Evolutionary conservation across 2,329 filamentous ascomycete genomes (phyloP).

Genomic region (Canariomyces notabilis): DNA sequence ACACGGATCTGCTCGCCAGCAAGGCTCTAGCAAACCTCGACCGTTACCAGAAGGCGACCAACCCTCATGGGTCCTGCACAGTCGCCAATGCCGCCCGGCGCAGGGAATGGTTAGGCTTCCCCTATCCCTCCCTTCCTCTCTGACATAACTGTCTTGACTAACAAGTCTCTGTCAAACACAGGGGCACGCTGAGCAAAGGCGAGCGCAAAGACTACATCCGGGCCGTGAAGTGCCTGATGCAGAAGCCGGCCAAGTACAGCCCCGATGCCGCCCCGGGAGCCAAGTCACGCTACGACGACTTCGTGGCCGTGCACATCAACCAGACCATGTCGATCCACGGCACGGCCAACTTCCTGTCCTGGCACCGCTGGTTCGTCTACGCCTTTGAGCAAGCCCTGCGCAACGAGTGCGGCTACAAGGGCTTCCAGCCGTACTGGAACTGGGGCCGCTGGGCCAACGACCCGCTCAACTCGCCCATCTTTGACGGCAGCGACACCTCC

Average conservation of each 20-base stretch:
- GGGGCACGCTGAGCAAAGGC: slow-evolving; percentile 28
- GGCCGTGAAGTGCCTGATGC: slow-evolving; percentile 33
- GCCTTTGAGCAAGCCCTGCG: slow-evolving; percentile 35
- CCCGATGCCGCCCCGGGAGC: slow-evolving; percentile 24
- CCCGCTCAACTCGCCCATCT: slow-evolving; percentile 15
- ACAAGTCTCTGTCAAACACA: no score
- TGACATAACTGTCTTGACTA: no score
- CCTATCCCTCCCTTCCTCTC: no score
- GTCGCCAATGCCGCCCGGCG: no score
- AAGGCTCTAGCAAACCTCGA: no score
- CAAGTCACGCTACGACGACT: slow-evolving; percentile 33
- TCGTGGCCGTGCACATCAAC: slow-evolving; percentile 35
- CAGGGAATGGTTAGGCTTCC: no score
- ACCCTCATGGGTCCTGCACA: no score
- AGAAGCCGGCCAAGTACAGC: slow-evolving; percentile 27
- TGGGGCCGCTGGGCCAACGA: slow-evolving; percentile 24
- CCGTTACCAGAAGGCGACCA: no score
- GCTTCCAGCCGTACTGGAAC: slow-evolving; percentile 38
- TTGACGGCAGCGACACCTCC: slow-evolving; percentile 35
- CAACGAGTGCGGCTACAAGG: slow-evolving; percentile 34
- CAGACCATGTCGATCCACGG: slow-evolving; percentile 31
- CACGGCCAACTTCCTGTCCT: slow-evolving; percentile 34
- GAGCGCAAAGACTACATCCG: slow-evolving; percentile 31
- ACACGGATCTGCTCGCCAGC: no score
- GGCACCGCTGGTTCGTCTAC: slow-evolving; percentile 36